These are phyloP conservation scores for Chlorella sorokiniana DNA, from an alignment of 139 green algal genomes.

Conservation along the genomic window DNA sequence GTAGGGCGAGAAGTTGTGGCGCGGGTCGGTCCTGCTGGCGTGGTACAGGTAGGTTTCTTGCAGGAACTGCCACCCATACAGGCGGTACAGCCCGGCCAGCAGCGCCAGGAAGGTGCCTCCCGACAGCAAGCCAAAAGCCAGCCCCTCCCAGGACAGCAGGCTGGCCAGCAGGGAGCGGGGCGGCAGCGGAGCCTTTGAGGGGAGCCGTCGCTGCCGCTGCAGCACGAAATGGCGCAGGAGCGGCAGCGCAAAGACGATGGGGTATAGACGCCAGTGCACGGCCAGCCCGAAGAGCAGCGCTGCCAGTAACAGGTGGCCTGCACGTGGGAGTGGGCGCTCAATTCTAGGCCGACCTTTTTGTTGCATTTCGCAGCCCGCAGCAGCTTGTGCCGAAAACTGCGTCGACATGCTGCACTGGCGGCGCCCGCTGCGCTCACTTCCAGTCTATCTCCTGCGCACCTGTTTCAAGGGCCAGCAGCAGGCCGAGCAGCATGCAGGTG, in stretches of 20 bases:
- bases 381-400: too few species aligned
- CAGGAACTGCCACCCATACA: conserved; percentile 75
- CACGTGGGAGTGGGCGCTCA: background rate
- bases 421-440: background rate
- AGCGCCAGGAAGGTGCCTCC: conserved; percentile 62
- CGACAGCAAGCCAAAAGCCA: conserved; percentile 6
- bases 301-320: conserved; percentile 34
- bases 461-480: conserved; percentile 59
- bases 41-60: conserved; percentile 91
- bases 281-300: conserved; percentile 80
- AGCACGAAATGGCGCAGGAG: conserved; percentile 64
- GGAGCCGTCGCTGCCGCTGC: background rate
- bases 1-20: conserved; percentile 94
- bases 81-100: conserved; percentile 51
- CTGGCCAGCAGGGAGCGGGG: background rate
- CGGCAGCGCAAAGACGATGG: conserved; percentile 86
- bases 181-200: too few species aligned
- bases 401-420: background rate
- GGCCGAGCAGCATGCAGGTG: conserved; percentile 71
- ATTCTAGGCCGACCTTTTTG: too few species aligned
- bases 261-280: conserved; percentile 93
- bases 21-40: conserved; percentile 69
- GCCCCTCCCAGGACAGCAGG: background rate
- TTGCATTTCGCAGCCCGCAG: too few species aligned
- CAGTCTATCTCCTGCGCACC: background rate